Evolutionary conservation across 257 asterid species (phyloP).

Genomic region (Anisodus tanguticus): DNA sequence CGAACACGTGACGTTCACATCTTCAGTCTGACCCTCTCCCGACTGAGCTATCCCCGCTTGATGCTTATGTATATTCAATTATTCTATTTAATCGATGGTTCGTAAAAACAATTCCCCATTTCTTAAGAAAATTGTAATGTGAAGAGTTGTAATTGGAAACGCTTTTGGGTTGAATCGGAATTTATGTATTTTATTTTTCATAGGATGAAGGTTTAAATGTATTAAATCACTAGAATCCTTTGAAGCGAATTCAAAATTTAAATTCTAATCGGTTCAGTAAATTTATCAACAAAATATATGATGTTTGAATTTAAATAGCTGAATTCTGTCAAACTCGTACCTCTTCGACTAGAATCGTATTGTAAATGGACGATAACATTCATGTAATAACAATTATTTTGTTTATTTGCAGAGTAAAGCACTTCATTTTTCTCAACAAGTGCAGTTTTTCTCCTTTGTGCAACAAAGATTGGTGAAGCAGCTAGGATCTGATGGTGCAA

Average conservation of each 20-base stretch:
- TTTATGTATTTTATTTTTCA: not conserved
- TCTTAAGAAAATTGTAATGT: no score
- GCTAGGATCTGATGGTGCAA: conserved; percentile 45
- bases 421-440: conserved; percentile 54
- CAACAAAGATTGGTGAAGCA: conserved; percentile 47
- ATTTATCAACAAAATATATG: not conserved
- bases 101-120: no score
- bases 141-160: no score
- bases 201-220: not conserved
- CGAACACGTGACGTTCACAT: conserved; percentile 92
- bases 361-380: not conserved
- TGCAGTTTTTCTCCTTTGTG: conserved; percentile 50
- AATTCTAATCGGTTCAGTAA: not conserved
- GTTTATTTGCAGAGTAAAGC: conserved; percentile 39
- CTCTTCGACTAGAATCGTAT: not conserved
- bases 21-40: conserved; percentile 97
- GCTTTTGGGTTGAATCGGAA: not conserved
- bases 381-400: not conserved
- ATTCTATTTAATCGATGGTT: no score
- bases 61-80: no score
- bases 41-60: conserved; percentile 84
- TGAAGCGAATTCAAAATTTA: not conserved
- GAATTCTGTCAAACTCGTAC: not conserved
- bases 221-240: not conserved
- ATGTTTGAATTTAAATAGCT: not conserved